Evolutionary conservation across 805 yeast species (phyloP).

Genomic region (Candida ulmi): DNA sequence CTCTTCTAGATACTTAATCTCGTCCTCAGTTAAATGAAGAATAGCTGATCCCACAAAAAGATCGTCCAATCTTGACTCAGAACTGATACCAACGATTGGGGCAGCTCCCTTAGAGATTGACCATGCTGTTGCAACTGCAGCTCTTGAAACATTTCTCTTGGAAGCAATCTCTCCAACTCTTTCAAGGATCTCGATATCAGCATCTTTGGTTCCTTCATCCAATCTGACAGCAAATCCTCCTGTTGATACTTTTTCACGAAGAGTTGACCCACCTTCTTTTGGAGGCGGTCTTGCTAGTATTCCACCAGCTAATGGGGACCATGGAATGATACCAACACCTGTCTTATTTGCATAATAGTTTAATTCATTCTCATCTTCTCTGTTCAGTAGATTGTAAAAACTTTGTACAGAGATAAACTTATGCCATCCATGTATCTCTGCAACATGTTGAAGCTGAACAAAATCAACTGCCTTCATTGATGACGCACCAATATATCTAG

Average conservation of each 20-base stretch:
- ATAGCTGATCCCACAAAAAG: constrained; percentile 35
- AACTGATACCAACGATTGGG: constrained; percentile 51
- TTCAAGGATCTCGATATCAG: constrained; percentile 29
- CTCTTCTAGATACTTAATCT: constrained; percentile 7
- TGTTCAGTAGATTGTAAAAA: constrained; percentile 43
- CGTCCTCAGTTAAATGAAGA: constrained; percentile 25
- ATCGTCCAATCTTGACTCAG: constrained; percentile 45
- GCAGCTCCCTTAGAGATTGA: constrained; percentile 39
- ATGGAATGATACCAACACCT: constrained; percentile 52
- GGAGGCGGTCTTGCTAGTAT: constrained; percentile 39
- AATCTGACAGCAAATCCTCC: neutral
- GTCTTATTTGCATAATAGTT: constrained; percentile 43
- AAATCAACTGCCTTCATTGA: constrained; percentile 49
- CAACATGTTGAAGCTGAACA: constrained; percentile 43
- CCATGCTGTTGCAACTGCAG: constrained; percentile 46
- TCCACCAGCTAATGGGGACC: constrained; percentile 54
- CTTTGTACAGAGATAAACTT: constrained; percentile 54
- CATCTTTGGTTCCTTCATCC: neutral
- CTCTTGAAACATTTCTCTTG: constrained; percentile 44
- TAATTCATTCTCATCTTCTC: constrained; percentile 62
- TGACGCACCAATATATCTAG: constrained; percentile 54
- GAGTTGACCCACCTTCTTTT: constrained; percentile 3
- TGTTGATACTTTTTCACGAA: no score
- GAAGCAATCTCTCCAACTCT: constrained; percentile 44
- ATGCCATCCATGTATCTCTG: constrained; percentile 47